Conservation (phyloP, 345 rosid species). For the Mallotus nudiflorus region DNA sequence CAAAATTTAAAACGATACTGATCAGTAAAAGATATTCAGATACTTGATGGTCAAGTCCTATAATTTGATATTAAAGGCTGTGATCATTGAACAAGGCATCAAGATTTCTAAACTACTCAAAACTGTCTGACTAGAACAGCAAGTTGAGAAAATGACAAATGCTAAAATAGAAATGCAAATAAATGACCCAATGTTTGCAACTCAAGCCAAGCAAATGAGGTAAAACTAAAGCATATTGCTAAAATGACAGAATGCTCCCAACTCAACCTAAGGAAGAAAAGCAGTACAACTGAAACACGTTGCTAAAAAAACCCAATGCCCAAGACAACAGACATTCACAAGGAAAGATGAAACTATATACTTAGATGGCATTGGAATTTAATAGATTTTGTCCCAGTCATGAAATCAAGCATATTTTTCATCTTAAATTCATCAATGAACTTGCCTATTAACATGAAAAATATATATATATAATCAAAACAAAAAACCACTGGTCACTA, state of each 20-base stretch:
- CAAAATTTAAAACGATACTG: neutral
- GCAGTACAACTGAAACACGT: neutral
- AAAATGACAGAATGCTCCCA: no score
- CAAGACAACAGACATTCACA: neutral
- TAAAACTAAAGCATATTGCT: no score
- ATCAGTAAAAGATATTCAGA: neutral
- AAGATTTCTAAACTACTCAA: neutral
- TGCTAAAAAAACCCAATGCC: neutral
- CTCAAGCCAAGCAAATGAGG: no score
- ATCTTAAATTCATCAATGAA: no score
- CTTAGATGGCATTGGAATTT: neutral
- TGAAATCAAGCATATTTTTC: neutral
- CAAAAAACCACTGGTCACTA: no score
- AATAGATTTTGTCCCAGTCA: no score
- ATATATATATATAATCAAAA: no score
- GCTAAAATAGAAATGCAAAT: no score
- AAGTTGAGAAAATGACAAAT: no score
- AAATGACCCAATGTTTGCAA: no score
- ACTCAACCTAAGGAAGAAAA: neutral
- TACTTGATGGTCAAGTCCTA: neutral
- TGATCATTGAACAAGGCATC: neutral
- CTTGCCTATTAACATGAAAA: no score
- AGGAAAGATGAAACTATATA: neutral
- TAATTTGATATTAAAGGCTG: neutral
- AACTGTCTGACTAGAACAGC: no score